Percentiles rank a stretch among this genome's conserved stretches.
These are phyloP conservation scores for Aureobasidium sp. DNA, from an alignment of 2,329 filamentous ascomycete species.

Conservation along the genomic window DNA sequence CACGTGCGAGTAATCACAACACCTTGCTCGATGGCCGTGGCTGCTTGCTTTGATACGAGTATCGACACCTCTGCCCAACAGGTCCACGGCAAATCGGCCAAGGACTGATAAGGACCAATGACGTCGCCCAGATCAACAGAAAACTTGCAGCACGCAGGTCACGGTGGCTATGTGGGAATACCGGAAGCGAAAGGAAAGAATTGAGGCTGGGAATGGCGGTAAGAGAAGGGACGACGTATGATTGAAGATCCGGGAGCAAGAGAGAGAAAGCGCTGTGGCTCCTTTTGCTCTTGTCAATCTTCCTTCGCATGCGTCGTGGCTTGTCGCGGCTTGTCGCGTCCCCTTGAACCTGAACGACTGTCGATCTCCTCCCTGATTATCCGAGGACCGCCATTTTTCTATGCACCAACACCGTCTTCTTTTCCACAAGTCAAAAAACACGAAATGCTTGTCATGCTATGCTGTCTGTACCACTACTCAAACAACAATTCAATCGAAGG, in stretches of 20 bases:
- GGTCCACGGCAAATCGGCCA: not conserved
- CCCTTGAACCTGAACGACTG: slow-evolving; percentile 5
- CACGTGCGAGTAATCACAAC: slow-evolving; percentile 1
- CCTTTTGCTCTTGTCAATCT: not conserved
- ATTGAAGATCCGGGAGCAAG: not conserved
- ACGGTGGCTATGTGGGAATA: not conserved
- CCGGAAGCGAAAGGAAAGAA: not conserved
- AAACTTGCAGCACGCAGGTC: not conserved
- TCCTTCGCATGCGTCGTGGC: slow-evolving; percentile 8
- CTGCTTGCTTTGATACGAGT: not conserved
- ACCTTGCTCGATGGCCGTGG: not conserved
- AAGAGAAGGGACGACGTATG: not conserved
- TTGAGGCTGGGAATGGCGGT: not conserved
- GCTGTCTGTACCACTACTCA: too few relatives aligned
- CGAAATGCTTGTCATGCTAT: not conserved
- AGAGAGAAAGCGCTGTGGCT: not conserved
- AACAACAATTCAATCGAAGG: too few relatives aligned
- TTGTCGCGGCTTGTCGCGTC: not conserved
- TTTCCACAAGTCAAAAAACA: not conserved
- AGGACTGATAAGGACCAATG: slow-evolving; percentile 6
- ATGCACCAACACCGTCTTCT: not conserved
- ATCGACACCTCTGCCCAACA: not conserved
- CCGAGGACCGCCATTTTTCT: not conserved
- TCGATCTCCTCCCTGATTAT: slow-evolving; percentile 5
- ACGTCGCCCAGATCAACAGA: slow-evolving; percentile 1